These are phyloP conservation scores for Paraglomus occultum DNA, from an alignment of 192 early-diverging fungal genomes.

Conservation along the genomic window DNA sequence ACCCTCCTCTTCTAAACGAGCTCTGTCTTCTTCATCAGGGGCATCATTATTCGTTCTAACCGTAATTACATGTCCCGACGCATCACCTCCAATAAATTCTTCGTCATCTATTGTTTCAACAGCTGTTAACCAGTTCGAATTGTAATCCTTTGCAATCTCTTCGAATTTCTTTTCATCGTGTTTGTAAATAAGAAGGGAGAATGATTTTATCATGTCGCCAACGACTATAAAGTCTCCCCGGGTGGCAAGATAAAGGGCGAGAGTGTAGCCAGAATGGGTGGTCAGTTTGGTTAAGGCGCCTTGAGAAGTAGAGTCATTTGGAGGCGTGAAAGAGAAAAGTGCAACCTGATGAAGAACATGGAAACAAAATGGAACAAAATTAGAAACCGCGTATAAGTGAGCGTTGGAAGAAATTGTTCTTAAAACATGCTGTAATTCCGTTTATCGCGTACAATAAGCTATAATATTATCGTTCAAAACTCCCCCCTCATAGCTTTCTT, in stretches of 20 bases:
- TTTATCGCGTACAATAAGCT: no score
- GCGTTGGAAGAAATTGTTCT: no score
- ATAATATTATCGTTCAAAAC: no score
- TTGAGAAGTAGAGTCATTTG: no score
- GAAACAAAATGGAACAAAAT: no score
- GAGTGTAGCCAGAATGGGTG: constrained; percentile 41
- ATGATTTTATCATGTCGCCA: constrained; percentile 83
- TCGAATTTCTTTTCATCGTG: constrained; percentile 41
- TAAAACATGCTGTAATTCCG: no score
- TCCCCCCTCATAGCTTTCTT: no score
- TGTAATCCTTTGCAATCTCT: constrained; percentile 59
- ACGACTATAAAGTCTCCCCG: constrained; percentile 70
- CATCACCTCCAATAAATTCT: constrained; percentile 60
- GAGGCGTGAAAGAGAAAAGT: no score
- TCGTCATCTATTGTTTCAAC: constrained; percentile 60
- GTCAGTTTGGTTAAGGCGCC: no score
- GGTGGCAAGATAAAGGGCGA: constrained; percentile 55
- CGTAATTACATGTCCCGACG: constrained; percentile 57
- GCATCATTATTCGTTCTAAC: constrained; percentile 52
- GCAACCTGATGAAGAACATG: no score
- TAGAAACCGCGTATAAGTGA: no score
- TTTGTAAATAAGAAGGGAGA: constrained; percentile 58
- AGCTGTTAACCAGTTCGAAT: constrained; percentile 63
- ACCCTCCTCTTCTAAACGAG: constrained; percentile 57
- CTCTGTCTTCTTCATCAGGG: constrained; percentile 48